These are phyloP conservation scores for Lactarius akahatsu DNA, from an alignment of 768 basidiomycete genomes.

Conservation along the genomic window DNA sequence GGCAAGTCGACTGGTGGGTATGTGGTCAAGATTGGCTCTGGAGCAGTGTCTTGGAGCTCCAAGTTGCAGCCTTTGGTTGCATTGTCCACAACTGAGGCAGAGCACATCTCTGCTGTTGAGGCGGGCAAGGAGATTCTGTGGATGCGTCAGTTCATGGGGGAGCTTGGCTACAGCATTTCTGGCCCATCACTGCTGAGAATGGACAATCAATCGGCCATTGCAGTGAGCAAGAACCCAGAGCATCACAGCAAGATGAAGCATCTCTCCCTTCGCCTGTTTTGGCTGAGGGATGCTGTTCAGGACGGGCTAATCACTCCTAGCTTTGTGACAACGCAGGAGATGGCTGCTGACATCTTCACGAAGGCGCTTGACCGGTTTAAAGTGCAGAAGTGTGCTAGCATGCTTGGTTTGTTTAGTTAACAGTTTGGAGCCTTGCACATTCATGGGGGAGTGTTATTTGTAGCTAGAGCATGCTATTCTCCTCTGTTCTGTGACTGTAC, in stretches of 20 bases:
- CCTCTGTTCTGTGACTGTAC: too few relatives aligned
- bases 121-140: background rate
- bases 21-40: too few relatives aligned
- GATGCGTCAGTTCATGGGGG: background rate
- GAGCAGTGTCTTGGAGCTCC: too few relatives aligned
- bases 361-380: background rate
- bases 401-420: too few relatives aligned
- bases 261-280: background rate
- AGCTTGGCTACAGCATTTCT: background rate
- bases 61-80: too few relatives aligned
- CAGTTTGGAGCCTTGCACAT: too few relatives aligned
- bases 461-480: too few relatives aligned
- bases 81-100: background rate
- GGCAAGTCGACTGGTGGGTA: too few relatives aligned
- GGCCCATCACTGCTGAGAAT: background rate
- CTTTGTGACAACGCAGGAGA: background rate
- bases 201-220: background rate
- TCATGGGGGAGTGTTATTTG: too few relatives aligned
- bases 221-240: background rate
- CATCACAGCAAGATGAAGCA: background rate
- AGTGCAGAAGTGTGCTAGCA: background rate
- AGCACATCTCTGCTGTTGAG: slow-evolving; percentile 1
- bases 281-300: background rate
- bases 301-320: background rate
- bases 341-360: background rate